phyloP scores from a whole-genome alignment of 108 stramenopile genomes.

The Skeletonema grethae region DNA sequence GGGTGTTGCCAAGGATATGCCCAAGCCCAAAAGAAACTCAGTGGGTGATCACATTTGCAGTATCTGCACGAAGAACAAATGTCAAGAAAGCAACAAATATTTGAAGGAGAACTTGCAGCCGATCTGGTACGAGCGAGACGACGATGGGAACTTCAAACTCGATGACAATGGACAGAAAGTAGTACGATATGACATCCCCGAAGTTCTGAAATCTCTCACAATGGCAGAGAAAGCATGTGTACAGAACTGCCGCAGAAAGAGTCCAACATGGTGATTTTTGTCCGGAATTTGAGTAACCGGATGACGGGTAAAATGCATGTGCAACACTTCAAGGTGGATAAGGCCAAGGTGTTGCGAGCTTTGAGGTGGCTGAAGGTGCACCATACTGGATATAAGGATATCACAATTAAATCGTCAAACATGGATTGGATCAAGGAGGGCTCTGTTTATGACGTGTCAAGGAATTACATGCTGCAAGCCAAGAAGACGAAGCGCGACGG shows the following conservation, averaged over 20 bases:
- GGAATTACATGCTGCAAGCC: background rate
- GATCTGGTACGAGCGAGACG: background rate
- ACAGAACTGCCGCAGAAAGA: background rate
- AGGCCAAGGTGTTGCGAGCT: background rate
- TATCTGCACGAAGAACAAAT: background rate
- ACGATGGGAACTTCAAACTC: background rate
- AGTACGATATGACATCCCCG: constrained; percentile 4
- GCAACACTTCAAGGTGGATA: background rate
- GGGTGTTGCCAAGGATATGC: background rate
- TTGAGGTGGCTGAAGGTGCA: constrained; percentile 25
- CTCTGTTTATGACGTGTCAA: background rate
- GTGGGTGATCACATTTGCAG: background rate
- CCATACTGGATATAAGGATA: constrained; percentile 11
- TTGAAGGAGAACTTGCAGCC: background rate
- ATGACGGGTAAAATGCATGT: background rate
- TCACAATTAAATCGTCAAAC: background rate
- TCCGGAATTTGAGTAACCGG: background rate
- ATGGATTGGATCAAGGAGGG: constrained; percentile 18
- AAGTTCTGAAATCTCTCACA: background rate
- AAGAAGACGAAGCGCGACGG: background rate
- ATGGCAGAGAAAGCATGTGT: constrained; percentile 22
- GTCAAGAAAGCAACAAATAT: background rate
- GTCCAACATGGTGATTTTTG: constrained; percentile 6
- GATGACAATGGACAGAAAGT: no score
- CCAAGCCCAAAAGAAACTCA: no score